Evolutionary conservation across 495 filamentous ascomycete genomes (phyloP), one percentile per base, ranked within the genome.

Genomic region (Ramalina peruviana): DNA sequence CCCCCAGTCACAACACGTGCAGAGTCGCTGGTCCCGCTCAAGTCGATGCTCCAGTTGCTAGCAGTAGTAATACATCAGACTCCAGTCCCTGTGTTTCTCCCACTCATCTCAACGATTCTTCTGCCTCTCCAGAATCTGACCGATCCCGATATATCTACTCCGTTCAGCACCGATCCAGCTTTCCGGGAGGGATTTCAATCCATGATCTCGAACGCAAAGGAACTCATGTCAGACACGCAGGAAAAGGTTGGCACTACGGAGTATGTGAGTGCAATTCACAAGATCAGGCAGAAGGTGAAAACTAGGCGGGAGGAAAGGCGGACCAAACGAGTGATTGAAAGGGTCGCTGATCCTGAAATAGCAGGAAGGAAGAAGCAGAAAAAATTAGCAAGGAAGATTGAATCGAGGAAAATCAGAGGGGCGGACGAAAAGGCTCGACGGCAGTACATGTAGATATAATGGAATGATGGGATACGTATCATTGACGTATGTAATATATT

Each of bases 341-440:
- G 83, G 25, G 81, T 98, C 17, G 74, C 72, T 25, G 77, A 83
- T 52, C 90, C 92, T 10, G 87, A 95, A 70, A 80, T 71, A 56
- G 75, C 75, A 51, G 86, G 80, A 11, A 71, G 72, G 58, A 79
- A 82, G 56, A 98, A 97, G 80, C 79, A 75, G 65, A 83, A 80
- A 66, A 90, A 83, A 68, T 79, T 82, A 50, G 88, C 89, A 57
- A 81, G 79, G 68, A 88, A 90, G 74, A 88, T 80, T 64, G 83
- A 78, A 55, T 81, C 78, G 68, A 77, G 85, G 61, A 90, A 85
- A 68, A 85, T 83, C 65, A 85, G 74, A 11, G 30, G 30, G 2
- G 30, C 30, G 30, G 12, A 33, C 30, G 30, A 33, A 33, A 33
- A 33, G 3, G 30, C 30, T 13, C 30, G 30, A 33, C 30, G 30